Evolutionary conservation across 371 early-diverging fungal genomes (phyloP).

Genomic region (Mucor racemosus): DNA sequence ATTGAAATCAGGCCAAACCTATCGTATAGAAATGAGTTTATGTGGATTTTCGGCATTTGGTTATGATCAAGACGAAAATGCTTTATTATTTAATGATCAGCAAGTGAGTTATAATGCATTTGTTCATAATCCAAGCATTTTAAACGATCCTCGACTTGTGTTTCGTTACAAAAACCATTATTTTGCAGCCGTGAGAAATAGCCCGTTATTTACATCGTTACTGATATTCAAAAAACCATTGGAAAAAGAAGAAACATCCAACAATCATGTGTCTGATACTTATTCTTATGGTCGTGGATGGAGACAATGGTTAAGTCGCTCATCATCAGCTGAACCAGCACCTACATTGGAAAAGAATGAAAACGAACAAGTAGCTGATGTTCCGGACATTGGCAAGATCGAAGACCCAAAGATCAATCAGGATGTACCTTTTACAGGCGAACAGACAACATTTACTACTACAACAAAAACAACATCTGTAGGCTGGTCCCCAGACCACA

Average conservation of each 20-base stretch:
- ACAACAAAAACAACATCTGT: constrained; percentile 51
- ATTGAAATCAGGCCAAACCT: constrained; percentile 35
- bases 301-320: constrained; percentile 58
- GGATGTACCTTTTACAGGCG: not conserved
- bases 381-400: not conserved
- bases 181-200: constrained; percentile 45
- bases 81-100: constrained; percentile 60
- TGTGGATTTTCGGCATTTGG: constrained; percentile 55
- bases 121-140: constrained; percentile 64
- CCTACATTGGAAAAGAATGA: not conserved
- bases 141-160: constrained; percentile 70
- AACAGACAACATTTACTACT: constrained; percentile 46
- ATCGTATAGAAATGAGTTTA: constrained; percentile 58
- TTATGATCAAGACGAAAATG: constrained; percentile 52
- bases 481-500: constrained; percentile 46
- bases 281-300: constrained; percentile 48
- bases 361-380: constrained; percentile 7
- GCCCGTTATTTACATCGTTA: constrained; percentile 59
- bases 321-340: constrained; percentile 35
- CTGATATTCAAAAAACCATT: constrained; percentile 49
- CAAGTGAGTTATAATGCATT: constrained; percentile 67
- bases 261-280: constrained; percentile 30
- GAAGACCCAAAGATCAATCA: not conserved
- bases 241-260: constrained; percentile 7
- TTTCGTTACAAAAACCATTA: constrained; percentile 67